A percentile compares a stretch with the other conserved stretches of the same genome.
Conservation (phyloP, 257 asterid genomes). For the Marsdenia floribunda region DNA sequence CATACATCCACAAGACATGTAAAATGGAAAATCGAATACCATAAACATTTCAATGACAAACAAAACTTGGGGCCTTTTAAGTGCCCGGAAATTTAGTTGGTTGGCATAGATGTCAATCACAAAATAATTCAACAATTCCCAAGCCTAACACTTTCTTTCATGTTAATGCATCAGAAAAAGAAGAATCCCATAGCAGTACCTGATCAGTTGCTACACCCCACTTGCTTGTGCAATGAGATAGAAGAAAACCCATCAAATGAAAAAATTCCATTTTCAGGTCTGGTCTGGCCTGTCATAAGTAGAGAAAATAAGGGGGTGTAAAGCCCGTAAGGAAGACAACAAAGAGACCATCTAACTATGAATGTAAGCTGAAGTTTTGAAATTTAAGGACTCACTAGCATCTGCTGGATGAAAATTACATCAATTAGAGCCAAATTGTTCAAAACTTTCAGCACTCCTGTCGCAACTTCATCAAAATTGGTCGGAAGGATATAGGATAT, state of each 20-base stretch:
- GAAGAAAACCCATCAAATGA: constrained; percentile 93
- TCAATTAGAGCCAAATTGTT: constrained; percentile 93
- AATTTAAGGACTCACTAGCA: constrained; percentile 61
- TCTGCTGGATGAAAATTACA: constrained; percentile 74
- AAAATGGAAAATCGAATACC: not conserved
- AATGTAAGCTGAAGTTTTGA: constrained; percentile 5
- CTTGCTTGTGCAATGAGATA: constrained; percentile 84
- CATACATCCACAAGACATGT: not conserved
- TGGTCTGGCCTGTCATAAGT: constrained; percentile 70
- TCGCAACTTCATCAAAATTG: constrained; percentile 95
- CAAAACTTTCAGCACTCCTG: constrained; percentile 91
- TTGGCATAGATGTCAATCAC: not conserved
- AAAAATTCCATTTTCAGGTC: constrained; percentile 98
- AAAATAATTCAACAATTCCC: not conserved
- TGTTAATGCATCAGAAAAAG: constrained; percentile 14
- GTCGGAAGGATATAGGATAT: constrained; percentile 76
- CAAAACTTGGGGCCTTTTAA: not conserved
- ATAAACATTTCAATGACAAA: not conserved
- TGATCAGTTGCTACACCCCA: constrained; percentile 84
- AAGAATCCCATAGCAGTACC: constrained; percentile 35
- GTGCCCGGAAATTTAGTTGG: not conserved
- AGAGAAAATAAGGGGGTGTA: constrained; percentile 11
- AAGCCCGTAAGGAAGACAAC: not conserved
- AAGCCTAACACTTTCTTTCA: not conserved
- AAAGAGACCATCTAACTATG: not conserved